These are phyloP conservation scores for Curvularia spicifera DNA, from an alignment of 2,329 filamentous ascomycete genomes.

Conservation along the genomic window DNA sequence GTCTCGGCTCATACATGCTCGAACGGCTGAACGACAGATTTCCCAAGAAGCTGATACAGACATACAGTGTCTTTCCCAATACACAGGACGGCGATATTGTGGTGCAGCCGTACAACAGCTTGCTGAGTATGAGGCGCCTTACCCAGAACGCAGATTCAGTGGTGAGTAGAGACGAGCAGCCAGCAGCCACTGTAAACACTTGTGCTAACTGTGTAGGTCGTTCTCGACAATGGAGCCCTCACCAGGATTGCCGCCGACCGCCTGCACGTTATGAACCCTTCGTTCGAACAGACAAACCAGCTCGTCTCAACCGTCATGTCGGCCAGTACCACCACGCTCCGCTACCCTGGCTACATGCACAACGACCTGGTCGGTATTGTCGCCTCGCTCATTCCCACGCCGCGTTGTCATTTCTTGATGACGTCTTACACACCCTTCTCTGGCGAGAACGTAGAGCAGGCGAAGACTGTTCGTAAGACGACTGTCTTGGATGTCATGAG, in stretches of 20 bases:
- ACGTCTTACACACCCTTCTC: constrained; percentile 98
- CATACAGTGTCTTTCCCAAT: constrained; percentile 97
- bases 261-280: constrained; percentile 92
- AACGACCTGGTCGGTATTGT: constrained; percentile 98
- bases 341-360: constrained; percentile 99
- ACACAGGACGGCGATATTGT: constrained; percentile 91
- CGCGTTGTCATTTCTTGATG: constrained; percentile 97
- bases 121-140: constrained; percentile 86
- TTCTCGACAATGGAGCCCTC: constrained; percentile 93
- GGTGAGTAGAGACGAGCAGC: constrained; percentile 53
- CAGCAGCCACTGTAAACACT: neutral
- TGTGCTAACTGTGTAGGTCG: constrained; percentile 61
- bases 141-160: constrained; percentile 98
- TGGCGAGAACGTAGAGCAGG: constrained; percentile 92
- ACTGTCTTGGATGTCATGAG: constrained; percentile 98
- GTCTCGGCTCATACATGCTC: constrained; percentile 91
- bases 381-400: constrained; percentile 93
- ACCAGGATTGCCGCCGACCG: constrained; percentile 93
- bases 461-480: constrained; percentile 96
- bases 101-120: constrained; percentile 97
- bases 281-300: constrained; percentile 97
- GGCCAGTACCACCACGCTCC: constrained; percentile 91
- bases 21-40: constrained; percentile 97
- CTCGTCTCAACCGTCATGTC: constrained; percentile 97
- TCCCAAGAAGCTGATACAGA: constrained; percentile 98